Evolutionary conservation across 139 green algal species (phyloP).

Genomic region (Coelastrella sp.): DNA sequence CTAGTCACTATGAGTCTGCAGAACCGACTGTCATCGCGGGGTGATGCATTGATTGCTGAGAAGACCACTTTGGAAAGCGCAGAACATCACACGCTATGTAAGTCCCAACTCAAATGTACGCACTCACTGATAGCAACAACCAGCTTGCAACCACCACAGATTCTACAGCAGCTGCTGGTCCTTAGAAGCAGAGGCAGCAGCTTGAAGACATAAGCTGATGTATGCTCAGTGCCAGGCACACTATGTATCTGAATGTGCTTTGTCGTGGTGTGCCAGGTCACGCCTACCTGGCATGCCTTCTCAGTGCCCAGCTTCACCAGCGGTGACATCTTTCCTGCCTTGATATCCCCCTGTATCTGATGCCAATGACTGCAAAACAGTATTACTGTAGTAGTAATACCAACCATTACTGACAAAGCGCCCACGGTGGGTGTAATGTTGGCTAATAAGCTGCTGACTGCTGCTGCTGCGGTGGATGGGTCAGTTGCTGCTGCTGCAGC

Average conservation of each 20-base stretch:
- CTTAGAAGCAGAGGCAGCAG: no score
- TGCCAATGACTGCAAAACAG: conserved; percentile 98
- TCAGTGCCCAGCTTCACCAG: conserved; percentile 85
- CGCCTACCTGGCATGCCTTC: conserved; percentile 52
- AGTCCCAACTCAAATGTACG: no score
- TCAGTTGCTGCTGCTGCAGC: background rate
- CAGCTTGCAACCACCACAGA: no score
- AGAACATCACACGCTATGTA: no score
- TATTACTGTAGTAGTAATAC: conserved; percentile 90
- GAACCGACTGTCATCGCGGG: no score
- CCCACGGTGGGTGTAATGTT: conserved; percentile 56
- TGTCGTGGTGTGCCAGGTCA: background rate
- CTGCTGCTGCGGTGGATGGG: background rate
- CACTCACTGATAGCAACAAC: no score
- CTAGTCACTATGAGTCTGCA: no score
- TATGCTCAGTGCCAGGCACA: background rate
- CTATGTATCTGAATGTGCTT: background rate
- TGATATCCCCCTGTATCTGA: conserved; percentile 86
- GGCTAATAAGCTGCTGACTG: background rate
- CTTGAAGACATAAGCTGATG: no score
- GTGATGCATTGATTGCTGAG: no score
- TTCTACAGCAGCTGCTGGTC: no score
- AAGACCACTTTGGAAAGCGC: no score
- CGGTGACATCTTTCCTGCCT: conserved; percentile 88
- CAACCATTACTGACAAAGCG: conserved; percentile 74